Evolutionary conservation across 2,329 filamentous ascomycete genomes (phyloP), one percentile per base, ranked within the genome.

Genomic region (Arthroderma sp.): DNA sequence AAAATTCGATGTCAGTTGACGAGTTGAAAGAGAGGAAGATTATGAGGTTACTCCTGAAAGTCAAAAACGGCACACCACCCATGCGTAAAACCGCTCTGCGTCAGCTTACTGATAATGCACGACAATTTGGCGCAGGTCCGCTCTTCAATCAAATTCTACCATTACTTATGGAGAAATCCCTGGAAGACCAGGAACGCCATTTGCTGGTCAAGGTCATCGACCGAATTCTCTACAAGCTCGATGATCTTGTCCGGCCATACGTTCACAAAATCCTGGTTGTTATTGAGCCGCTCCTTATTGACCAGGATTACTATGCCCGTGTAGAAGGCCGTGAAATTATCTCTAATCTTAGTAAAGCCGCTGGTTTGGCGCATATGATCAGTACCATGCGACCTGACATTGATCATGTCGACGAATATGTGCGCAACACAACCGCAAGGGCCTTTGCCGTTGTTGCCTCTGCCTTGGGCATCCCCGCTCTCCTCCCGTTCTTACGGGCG

Each of bases 341-440:
- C 56, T 96, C 89, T 45, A 98, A 98, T 62, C 77, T 98, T 41
- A 85, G 84, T 61, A 98, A 98, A 66, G 91, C 91, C 27, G 91
- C 93, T 50, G 93, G 91, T 60, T 76, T 98, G 44, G 91, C 91
- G 11, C 91, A 93, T 55, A 98, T 98, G 91, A 98, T 98, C 63
- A 94, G 87, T 67, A 94, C 88, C 6, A 98, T 98, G 91, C 77
- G 91, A 58, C 93, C 91, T 0, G 91, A 98, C 75, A 94, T 98
- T 53, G 91, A 98, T 56, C 91, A 98, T 57, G 85, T 93, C 28
- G 91, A 98, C 57, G 91, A 98, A 63, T 98, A 98, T 61, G 93
- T 98, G 8, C 80, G 91, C 60, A 98, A 98, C 66, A 98, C 91
- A 1, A 98, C 91, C 1, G 91, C 91, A 44, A 77, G 91, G 70